Evolutionary conservation across 176 grass and related monocot species (phyloP), one percentile per base, ranked within the genome.

Genomic region (Poa annua): DNA sequence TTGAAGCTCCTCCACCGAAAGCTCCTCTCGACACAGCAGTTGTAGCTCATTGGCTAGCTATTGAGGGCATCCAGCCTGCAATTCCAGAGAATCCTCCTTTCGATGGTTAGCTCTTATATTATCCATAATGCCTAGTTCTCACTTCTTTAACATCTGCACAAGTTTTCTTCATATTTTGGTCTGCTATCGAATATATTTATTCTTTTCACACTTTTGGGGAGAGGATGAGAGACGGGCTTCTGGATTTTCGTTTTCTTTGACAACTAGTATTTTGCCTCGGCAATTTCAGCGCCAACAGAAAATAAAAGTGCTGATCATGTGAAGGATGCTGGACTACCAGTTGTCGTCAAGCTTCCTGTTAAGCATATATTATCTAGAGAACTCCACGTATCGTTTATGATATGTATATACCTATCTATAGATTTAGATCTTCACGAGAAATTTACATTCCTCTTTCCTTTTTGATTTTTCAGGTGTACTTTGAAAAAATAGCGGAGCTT

Each of bases 361-460:
- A 98, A 98, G 78, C 96, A 98, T 82, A 86, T 98, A 64, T 92
- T 95, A 87, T 95, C 92, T 73, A 93, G 87, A 90, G 96, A 95
- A 81, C 76, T 98, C 13, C 91, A 95, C 87, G 96, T 95, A 77
- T 56, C 64, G 22, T 15, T 86, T 55, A 65, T 64, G 4, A 25
- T 34, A 60, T 53, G 41, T 66, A 34, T 85, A 41, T 80, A 63
- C 14, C 71, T 69, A 15, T 16, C 60, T 63, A 63, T 63, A 32
- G 55, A n/a, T 70, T 25, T 81, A 33, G 29, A 41, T 24, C 21
- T 69, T 19, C 20, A 25, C 1, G 77, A 41, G n/a, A 74, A 80
- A 81, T 78, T 82, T 73, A 72, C 60, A 20, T 79, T 85, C 59
- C 17, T 89, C 68, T 86, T 80, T 77, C 24, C 52, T 78, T 48